Conservation (phyloP, 2,329 filamentous ascomycete genomes). For the Fusarium armeniacum region DNA sequence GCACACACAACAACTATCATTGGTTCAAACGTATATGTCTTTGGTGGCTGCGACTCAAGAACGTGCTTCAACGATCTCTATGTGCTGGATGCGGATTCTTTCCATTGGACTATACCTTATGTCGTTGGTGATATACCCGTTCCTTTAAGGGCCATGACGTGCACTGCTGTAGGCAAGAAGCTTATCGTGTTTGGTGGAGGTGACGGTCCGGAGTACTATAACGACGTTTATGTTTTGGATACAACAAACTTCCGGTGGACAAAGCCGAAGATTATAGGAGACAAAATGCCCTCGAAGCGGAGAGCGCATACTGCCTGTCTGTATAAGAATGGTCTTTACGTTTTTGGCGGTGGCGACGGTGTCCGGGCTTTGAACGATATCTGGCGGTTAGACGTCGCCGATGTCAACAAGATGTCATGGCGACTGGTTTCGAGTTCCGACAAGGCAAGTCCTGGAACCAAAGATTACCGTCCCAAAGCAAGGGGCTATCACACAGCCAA, state of each 20-base stretch:
- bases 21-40: conserved; percentile 76
- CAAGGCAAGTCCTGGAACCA: conserved; percentile 50
- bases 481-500: conserved; percentile 80
- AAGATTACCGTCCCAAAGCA: conserved; percentile 69
- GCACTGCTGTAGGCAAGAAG: conserved; percentile 78
- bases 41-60: conserved; percentile 76
- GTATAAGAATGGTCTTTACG: conserved; percentile 78
- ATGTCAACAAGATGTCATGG: conserved; percentile 77
- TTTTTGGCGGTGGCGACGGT: conserved; percentile 80
- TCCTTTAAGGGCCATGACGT: conserved; percentile 78
- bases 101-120: conserved; percentile 76
- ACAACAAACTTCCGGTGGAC: conserved; percentile 78
- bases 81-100: conserved; percentile 77
- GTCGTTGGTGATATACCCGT: conserved; percentile 75
- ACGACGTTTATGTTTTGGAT: conserved; percentile 79
- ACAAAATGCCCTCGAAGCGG: conserved; percentile 70
- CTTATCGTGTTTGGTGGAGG: conserved; percentile 78
- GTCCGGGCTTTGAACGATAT: conserved; percentile 79
- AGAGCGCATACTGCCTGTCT: conserved; percentile 79
- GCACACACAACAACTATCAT: conserved; percentile 77
- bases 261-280: conserved; percentile 71
- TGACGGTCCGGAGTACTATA: conserved; percentile 79
- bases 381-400: conserved; percentile 78
- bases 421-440: conserved; percentile 70
- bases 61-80: conserved; percentile 79